Base-by-base conservation (phyloP, 2,329 filamentous ascomycete genomes). In the Escovopsis sp. region DNA sequence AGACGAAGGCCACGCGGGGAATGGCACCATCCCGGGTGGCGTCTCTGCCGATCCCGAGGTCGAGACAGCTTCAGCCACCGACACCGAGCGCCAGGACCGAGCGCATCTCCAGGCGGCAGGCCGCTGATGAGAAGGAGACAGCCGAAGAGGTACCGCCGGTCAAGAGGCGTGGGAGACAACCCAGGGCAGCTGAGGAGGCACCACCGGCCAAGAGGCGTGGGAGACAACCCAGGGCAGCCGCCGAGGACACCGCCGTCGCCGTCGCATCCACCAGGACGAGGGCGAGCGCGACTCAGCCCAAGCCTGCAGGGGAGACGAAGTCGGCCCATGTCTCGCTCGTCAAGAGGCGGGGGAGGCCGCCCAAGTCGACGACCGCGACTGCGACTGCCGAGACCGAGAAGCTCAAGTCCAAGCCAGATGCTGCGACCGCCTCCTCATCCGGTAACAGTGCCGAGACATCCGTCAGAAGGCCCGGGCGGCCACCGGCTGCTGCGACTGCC, bases 111-210 rank as follows among this genome's bases (percentile, higher is more conserved):
- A n/a, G n/a, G n/a, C n/a, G n/a, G n/a, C n/a, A n/a, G n/a, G n/a
- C n/a, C n/a, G n/a, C n/a, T n/a, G n/a, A n/a, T n/a, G n/a, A n/a
- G n/a, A 23, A 12, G 2, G 16, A 16, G 16, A 23, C 32, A n/a
- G 30, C 13, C 7, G n/a, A 27, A n/a, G 15, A 16, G 14, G 8
- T 9, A 16, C 14, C 34, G 23, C 23, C 31, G 8, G 34, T 14
- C 6, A 37, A 35, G 31, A 35, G 34, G 17, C 38, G 32, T 33
- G 38, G 38, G 5, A 39, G 35, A 17, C 27, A 25, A 12, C 32
- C 35, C 14, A 39, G 29, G 14, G 18, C 28, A 11, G 21, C 27
- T 2, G 27, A 13, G 6, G 27, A 28, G 27, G 9, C n/a, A n/a
- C 27, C 27, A 31, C 12, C 30, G 10, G 7, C 15, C 6, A 31